Base-by-base conservation (phyloP, 768 basidiomycete species). In the Podaxis mareebaensis region DNA sequence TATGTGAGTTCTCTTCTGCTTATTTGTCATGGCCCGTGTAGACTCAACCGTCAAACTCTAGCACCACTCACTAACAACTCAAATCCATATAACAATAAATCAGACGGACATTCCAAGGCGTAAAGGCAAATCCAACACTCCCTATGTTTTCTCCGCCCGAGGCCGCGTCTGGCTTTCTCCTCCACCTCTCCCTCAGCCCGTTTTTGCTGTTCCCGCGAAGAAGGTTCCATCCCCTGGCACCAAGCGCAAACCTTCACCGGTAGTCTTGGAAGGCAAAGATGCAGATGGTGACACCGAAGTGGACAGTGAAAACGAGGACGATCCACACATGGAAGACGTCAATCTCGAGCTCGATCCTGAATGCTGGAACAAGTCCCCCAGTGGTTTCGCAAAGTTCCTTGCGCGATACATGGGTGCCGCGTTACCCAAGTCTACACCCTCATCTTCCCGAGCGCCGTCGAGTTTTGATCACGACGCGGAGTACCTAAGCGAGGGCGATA, bases 51-150 rank as follows among this genome's bases (percentile, higher is more conserved):
- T n/a, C 20, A n/a, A 15, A 10, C 44, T 58, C 13, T 64, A 91
- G 88, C 78, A 85, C 67, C 87, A 89, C 65, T 76, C 81, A 12
- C 75, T 77, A 1, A 73, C 74, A 1, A 81, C 79, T 1, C 80
- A 81, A 52, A 74, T 91, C 11, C 89, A 91, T 64, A 86, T 91
- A 54, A 87, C 88, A 1, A 71, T 87, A 48, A 87, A 89, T 67
- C 81, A 78, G 3, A 74, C 75, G 10, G 72, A 76, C n/a, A 72
- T 90, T 13, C 81, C 81, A 11, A 72, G 76, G 1, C 83, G 88
- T 10, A 81, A 81, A 65, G 89, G 89, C 3, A 73, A 72, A 2
- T 83, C 88, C 3, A 90, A 90, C 68, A 77, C 78, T 28, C 90
- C 90, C 0, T 80, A 81, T 64, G 76, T 90, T 10, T 90, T 92